Percentiles rank a stretch among this genome's conserved stretches.
Evolutionary conservation across 1,139 yeast species (phyloP).

Genomic region (Pichia sp.): DNA sequence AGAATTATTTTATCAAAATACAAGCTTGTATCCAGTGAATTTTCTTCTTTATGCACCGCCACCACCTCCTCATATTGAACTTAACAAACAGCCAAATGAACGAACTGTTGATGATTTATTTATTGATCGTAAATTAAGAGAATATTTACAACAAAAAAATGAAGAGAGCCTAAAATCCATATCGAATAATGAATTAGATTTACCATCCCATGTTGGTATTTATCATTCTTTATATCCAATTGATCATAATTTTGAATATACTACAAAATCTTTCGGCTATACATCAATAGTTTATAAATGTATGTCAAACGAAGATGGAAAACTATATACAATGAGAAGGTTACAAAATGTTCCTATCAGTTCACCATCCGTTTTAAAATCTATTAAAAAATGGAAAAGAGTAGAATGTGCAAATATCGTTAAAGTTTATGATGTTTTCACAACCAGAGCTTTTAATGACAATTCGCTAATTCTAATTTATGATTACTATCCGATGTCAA

Average conservation of each 20-base stretch:
- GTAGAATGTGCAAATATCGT: conserved; percentile 56
- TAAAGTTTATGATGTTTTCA: conserved; percentile 71
- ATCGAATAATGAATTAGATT: conserved; percentile 42
- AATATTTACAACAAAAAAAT: conserved; percentile 62
- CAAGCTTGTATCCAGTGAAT: conserved; percentile 55
- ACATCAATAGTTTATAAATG: conserved; percentile 67
- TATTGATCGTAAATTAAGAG: conserved; percentile 67
- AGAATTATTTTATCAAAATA: conserved; percentile 28
- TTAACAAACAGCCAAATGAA: conserved; percentile 63
- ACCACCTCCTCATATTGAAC: conserved; percentile 66
- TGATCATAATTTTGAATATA: conserved; percentile 52
- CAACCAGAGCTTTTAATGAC: conserved; percentile 82
- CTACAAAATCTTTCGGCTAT: conserved; percentile 52
- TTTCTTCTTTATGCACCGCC: conserved; percentile 88
- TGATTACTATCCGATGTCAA: conserved; percentile 64
- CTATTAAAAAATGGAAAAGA: conserved; percentile 48
- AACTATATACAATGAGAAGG: conserved; percentile 68
- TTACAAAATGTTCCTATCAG: conserved; percentile 57
- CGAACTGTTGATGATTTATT: conserved; percentile 64
- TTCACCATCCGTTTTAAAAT: conserved; percentile 50
- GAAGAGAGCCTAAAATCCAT: conserved; percentile 75
- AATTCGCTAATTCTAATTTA: conserved; percentile 56
- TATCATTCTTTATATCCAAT: conserved; percentile 87
- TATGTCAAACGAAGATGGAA: conserved; percentile 72
- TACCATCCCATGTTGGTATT: conserved; percentile 73